These are phyloP conservation scores for Novakomyces olei DNA, from an alignment of 805 yeast species.

Conservation along the genomic window DNA sequence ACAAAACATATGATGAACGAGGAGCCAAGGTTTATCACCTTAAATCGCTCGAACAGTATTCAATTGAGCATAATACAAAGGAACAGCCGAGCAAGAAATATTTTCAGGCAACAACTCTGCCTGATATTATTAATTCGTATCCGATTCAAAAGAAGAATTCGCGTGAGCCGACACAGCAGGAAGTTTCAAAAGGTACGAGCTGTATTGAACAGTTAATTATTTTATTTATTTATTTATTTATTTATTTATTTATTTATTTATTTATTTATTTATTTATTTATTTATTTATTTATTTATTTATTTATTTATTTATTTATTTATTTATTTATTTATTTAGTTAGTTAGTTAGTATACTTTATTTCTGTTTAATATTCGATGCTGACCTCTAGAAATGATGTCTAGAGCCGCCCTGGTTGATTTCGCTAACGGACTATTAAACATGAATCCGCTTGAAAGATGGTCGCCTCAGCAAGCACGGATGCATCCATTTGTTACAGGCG, in stretches of 20 bases:
- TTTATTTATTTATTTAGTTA: no score
- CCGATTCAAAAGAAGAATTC: constrained; percentile 22
- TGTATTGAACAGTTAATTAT: no score
- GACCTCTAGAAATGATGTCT: constrained; percentile 35
- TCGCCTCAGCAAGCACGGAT: constrained; percentile 85
- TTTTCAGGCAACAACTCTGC: constrained; percentile 40
- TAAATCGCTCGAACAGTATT: constrained; percentile 33
- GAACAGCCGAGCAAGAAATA: constrained; percentile 76
- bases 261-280: no score
- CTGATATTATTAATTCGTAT: constrained; percentile 58
- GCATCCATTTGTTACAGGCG: constrained; percentile 67
- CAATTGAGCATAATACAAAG: constrained; percentile 19
- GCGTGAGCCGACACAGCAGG: neutral
- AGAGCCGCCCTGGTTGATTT: constrained; percentile 57
- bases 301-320: no score
- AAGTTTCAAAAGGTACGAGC: neutral
- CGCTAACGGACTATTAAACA: constrained; percentile 47
- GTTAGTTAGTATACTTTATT: neutral
- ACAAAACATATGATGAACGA: constrained; percentile 20
- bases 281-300: no score
- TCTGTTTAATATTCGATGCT: neutral
- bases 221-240: no score
- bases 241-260: no score
- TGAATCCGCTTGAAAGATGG: constrained; percentile 87
- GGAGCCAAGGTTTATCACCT: constrained; percentile 19